phyloP scores from a whole-genome alignment of 176 grass and related monocot genomes.

The Avena atlantica region DNA sequence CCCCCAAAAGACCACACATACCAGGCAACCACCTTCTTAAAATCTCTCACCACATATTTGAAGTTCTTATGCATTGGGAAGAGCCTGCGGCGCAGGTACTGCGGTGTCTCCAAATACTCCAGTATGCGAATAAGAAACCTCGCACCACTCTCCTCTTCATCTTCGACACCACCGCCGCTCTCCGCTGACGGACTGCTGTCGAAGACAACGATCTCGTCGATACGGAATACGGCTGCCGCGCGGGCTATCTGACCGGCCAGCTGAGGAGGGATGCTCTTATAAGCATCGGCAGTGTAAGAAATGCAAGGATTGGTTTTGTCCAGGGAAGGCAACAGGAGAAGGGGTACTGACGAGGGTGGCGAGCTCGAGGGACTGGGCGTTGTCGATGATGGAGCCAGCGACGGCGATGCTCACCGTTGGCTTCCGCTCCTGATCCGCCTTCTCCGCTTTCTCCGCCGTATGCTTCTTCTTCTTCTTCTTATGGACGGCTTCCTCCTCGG shows the following conservation, averaged over 20 bases:
- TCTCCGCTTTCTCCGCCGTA: slow-evolving; percentile 1
- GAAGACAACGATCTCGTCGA: slow-evolving; percentile 95
- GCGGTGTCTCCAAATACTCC: slow-evolving; percentile 85
- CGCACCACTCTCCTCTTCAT: slow-evolving; percentile 67
- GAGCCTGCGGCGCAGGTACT: slow-evolving; percentile 83
- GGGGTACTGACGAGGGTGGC: slow-evolving; percentile 76
- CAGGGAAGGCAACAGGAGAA: background rate
- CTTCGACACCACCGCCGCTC: slow-evolving; percentile 34
- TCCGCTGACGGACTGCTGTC: slow-evolving; percentile 43
- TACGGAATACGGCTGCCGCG: slow-evolving; percentile 78
- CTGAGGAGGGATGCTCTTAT: slow-evolving; percentile 47
- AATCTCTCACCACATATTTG: slow-evolving; percentile 84
- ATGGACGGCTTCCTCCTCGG: slow-evolving; percentile 34
- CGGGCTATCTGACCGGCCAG: slow-evolving; percentile 93
- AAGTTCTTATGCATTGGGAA: slow-evolving; percentile 94
- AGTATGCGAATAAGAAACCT: slow-evolving; percentile 83
- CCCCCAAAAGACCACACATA: background rate
- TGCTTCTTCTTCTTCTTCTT: slow-evolving; percentile 41
- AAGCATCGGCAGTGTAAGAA: background rate
- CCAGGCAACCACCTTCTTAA: slow-evolving; percentile 23
- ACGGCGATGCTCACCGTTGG: slow-evolving; percentile 84
- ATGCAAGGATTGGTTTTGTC: background rate
- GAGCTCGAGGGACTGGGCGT: slow-evolving; percentile 92
- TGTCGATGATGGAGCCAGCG: slow-evolving; percentile 86
- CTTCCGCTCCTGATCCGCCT: slow-evolving; percentile 40